Evolutionary conservation across 1,139 yeast genomes (phyloP), one percentile per base, ranked within the genome.

Genomic region (Yamadazyma friedrichii): DNA sequence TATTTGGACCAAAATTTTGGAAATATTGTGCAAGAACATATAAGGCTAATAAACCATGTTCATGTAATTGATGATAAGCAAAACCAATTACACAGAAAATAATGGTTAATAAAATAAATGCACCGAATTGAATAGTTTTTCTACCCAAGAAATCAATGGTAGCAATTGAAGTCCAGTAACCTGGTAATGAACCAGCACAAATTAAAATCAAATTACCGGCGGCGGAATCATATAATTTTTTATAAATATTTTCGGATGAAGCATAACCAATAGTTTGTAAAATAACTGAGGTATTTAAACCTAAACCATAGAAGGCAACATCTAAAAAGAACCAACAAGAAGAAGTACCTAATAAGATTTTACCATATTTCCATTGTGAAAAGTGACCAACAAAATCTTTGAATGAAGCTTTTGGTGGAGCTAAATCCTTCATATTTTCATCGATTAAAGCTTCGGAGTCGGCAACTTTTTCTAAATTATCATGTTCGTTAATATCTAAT

Each of bases 301-400:
- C 84, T 58, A 87, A 73, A 67, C 96, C 95, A 64, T 93, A 93
- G 76, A 82, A 89, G 47, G 97, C 96, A 62, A 93, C 88, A 75
- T 93, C 98, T 67, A 91, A 79, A 73, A 84, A 75, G 74, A 91
- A 91, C 98, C 98, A 93, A 38, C 95, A 84, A 64, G 91, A 94
- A 51, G 97, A 95, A 55, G 98, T 91, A 62, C 98, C 98, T 41
- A 93, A 53, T 54, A 93, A 74, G 46, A 84, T 80, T 71, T 84
- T 86, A 67, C 87, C 83, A 65, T 88, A 84, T 67, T 75, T 87
- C 96, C 97, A 89, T 70, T 88, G 85, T 41, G 81, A 71, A 62
- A 91, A 93, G 65, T 91, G 95, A 26, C 49, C 36, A 55, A 74
- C 54, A 71, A 86, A 86, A 62, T 84, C 91, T 39, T 53, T 54